phyloP scores from a whole-genome alignment of 2,329 filamentous ascomycete genomes.

The Fulvia fulva region DNA sequence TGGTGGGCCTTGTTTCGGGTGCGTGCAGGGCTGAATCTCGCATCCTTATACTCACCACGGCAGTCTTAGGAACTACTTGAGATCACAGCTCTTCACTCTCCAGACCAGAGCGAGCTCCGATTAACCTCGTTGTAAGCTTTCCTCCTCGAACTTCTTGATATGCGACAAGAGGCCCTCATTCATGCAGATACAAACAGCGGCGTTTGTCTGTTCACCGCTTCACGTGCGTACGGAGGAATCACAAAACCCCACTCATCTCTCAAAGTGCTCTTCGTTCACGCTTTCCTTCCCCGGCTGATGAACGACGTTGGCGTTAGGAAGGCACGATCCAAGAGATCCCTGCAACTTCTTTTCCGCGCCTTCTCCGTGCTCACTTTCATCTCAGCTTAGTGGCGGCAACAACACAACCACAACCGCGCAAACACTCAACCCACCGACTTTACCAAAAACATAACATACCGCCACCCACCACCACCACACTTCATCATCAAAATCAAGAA shows the following conservation, averaged over 20 bases:
- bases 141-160: not conserved
- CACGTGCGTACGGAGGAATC: not conserved
- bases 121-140: not conserved
- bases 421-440: not conserved
- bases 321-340: not conserved
- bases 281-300: not conserved
- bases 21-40: conserved; percentile 4
- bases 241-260: not conserved
- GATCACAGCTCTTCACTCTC: not conserved
- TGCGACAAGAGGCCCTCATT: not conserved
- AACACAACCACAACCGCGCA: not conserved
- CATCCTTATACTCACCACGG: not conserved
- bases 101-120: not conserved
- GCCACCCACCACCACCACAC: not conserved
- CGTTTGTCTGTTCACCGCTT: not conserved
- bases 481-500: conserved; percentile 2
- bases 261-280: not conserved
- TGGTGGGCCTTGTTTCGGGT: conserved; percentile 14
- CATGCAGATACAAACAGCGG: not conserved
- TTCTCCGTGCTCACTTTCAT: not conserved
- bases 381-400: not conserved
- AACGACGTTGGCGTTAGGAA: not conserved
- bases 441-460: not conserved
- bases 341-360: not conserved
- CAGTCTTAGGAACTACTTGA: not conserved